Base-by-base conservation (phyloP, 768 basidiomycete genomes). In the Lactifluus rugatus region DNA sequence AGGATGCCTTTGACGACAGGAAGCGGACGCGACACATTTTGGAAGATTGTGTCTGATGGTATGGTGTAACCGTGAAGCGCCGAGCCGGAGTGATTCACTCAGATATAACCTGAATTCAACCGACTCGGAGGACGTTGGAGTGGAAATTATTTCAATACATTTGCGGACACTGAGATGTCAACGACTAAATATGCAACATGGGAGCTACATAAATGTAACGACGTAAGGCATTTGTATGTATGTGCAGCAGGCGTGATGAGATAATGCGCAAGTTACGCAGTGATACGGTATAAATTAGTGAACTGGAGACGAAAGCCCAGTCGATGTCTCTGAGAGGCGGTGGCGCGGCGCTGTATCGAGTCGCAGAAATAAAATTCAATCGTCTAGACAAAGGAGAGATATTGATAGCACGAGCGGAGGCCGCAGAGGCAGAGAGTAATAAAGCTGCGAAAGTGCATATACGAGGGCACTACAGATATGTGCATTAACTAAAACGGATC, bases 151-250 rank as follows among this genome's bases (percentile, higher is more conserved):
- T 60, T 60, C 49, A 41, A 60, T 60, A 60, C 59, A 60, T 41
- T 52, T 60, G 54, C 42, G 23, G 54, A 60, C 53, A 51, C 32
- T 19, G 32, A 32, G n/a, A 36, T 56, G 54, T 52, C 54, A 23
- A 19, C 54, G 39, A 61, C 52, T 52, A 58, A 53, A 42, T 49
- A 61, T 49, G 57, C 60, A 61, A 58, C 60, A 61, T 46, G 60
- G 42, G 51, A 61, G 60, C 60, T 61, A 61, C 60, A 61, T 58
- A 44, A 59, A 53, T 54, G 52, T 61, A 57, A 61, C 56, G 58
- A 39, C 26, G 19, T 44, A 61, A 53, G 52, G 48, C 32, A 49
- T 32, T n/a, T 58, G 56, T 60, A 51, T 60, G 49, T 56, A 56
- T 60, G 49, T 56, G 59, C 54, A 60, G 59, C 59, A 51, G 36